A percentile compares a stretch with the other conserved stretches of the same genome.
Evolutionary conservation across 2,329 filamentous ascomycete genomes (phyloP).

Genomic region (Aaosphaeria arxii): DNA sequence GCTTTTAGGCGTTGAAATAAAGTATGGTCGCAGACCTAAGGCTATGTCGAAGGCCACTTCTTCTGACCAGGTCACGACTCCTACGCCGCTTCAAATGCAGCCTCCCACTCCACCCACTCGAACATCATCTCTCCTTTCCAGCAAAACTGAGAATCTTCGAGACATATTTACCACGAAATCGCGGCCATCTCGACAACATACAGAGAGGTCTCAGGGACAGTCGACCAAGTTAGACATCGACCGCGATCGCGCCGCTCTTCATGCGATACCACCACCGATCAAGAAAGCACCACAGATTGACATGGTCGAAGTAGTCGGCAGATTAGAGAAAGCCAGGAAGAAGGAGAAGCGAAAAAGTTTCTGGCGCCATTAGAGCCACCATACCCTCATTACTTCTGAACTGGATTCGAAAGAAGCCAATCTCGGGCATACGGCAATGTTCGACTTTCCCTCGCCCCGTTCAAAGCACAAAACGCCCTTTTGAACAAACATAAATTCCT

Average conservation of each 20-base stretch:
- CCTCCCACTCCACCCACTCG: background rate
- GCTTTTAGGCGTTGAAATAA: too few species aligned
- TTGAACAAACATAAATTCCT: too few species aligned
- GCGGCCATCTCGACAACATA: background rate
- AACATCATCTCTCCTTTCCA: too few species aligned
- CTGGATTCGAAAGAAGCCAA: too few species aligned
- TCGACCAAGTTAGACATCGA: background rate
- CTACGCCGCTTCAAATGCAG: background rate
- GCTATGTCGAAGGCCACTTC: background rate
- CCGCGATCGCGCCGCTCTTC: background rate
- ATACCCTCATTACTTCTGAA: background rate
- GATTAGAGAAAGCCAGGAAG: conserved; percentile 5
- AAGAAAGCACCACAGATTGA: background rate
- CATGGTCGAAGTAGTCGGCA: background rate
- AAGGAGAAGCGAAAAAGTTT: conserved; percentile 9
- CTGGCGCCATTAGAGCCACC: conserved; percentile 2
- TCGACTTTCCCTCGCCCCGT: too few species aligned
- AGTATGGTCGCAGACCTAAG: too few species aligned
- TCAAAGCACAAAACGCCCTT: too few species aligned
- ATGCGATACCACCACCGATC: conserved; percentile 6
- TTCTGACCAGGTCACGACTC: background rate
- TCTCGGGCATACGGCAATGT: too few species aligned
- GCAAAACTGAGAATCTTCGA: background rate
- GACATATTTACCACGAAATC: conserved; percentile 6
- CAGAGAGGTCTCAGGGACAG: background rate